Percentiles rank a stretch among this genome's conserved stretches.
Evolutionary conservation across 768 basidiomycete species (phyloP).

Genomic region (Chalciporus piperatus): DNA sequence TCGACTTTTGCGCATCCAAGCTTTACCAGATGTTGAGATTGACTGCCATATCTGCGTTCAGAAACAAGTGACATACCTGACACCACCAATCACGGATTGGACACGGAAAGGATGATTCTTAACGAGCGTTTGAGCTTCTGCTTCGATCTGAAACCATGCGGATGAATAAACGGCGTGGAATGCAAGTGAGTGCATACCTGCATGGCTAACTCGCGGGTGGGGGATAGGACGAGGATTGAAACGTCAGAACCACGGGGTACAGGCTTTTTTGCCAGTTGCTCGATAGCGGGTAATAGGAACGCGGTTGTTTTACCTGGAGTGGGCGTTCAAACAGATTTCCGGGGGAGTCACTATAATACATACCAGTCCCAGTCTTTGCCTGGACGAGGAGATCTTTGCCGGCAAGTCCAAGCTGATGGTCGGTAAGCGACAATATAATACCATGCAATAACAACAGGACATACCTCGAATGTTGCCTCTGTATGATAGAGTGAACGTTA

Average conservation of each 20-base stretch:
- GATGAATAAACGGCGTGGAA: background rate
- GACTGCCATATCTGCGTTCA: background rate
- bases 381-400: slow-evolving; percentile 49
- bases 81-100: slow-evolving; percentile 54
- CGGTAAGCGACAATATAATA: slow-evolving; percentile 1
- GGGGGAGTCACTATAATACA: slow-evolving; percentile 11
- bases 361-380: slow-evolving; percentile 61
- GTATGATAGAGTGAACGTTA: background rate
- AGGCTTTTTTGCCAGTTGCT: slow-evolving; percentile 53
- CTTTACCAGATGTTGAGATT: slow-evolving; percentile 13
- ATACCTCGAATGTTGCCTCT: slow-evolving; percentile 43
- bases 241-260: slow-evolving; percentile 26
- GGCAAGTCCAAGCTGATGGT: slow-evolving; percentile 35
- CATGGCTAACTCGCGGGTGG: slow-evolving; percentile 71
- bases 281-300: slow-evolving; percentile 73
- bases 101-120: slow-evolving; percentile 41
- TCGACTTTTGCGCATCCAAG: slow-evolving; percentile 25
- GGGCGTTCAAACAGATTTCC: background rate
- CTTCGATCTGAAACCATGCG: slow-evolving; percentile 49
- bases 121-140: slow-evolving; percentile 54
- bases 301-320: slow-evolving; percentile 63
- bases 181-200: slow-evolving; percentile 47
- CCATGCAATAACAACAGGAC: background rate
- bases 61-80: slow-evolving; percentile 35
- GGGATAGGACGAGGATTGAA: slow-evolving; percentile 66